A percentile compares a stretch with the other conserved stretches of the same genome.
phyloP scores from a whole-genome alignment of 148 eudicot species.

The Euryodendron excelsum region DNA sequence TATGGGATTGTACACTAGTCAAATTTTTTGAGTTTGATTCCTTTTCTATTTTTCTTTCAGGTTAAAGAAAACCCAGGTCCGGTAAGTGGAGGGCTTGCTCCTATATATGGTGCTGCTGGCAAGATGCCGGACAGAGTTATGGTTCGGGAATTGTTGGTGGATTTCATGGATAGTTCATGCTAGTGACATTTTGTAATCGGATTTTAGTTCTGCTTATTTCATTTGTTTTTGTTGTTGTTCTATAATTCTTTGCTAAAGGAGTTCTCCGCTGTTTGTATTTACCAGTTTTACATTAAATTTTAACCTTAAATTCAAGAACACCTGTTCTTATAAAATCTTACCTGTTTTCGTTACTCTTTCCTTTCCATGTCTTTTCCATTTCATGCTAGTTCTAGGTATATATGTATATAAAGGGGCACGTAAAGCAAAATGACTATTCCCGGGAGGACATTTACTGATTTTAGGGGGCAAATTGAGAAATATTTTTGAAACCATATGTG shows the following conservation, averaged over 20 bases:
- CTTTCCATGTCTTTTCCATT: too few species aligned
- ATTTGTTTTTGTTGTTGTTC: slow-evolving; percentile 4
- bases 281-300: background rate
- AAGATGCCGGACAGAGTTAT: slow-evolving; percentile 91
- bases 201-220: background rate
- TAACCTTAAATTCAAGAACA: background rate
- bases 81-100: slow-evolving; percentile 85
- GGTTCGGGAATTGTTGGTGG: slow-evolving; percentile 80
- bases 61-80: slow-evolving; percentile 92
- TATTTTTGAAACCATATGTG: too few species aligned
- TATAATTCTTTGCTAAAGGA: background rate
- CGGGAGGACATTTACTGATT: too few species aligned
- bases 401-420: too few species aligned
- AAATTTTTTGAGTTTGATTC: background rate
- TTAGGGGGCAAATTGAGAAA: too few species aligned
- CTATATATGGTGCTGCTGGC: slow-evolving; percentile 98
- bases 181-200: slow-evolving; percentile 22
- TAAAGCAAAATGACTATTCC: too few species aligned
- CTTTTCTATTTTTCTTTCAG: slow-evolving; percentile 30
- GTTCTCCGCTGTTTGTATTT: background rate
- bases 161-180: slow-evolving; percentile 80
- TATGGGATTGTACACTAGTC: background rate
- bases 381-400: too few species aligned
- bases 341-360: too few species aligned
- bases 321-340: background rate